Evolutionary conservation across 495 filamentous ascomycete species (phyloP).

Genomic region (Trichocladium uniseriatum): DNA sequence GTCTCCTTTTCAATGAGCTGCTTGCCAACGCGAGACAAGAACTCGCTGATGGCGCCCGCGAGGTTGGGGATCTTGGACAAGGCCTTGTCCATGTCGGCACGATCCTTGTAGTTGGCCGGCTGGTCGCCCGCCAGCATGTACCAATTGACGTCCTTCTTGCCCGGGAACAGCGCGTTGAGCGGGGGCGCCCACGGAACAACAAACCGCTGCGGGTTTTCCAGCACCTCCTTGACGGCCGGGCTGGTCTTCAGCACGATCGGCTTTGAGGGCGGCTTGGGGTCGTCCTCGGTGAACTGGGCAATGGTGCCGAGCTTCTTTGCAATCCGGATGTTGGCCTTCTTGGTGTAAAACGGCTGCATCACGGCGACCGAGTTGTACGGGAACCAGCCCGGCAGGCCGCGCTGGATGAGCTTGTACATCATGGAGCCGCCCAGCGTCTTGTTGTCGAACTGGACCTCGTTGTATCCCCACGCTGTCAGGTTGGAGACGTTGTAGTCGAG

Average conservation of each 20-base stretch:
- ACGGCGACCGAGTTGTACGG: slow-evolving; percentile 63
- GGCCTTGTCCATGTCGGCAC: too few relatives aligned
- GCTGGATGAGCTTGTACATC: slow-evolving; percentile 62
- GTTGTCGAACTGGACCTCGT: slow-evolving; percentile 57
- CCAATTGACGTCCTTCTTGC: too few relatives aligned
- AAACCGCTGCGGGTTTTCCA: too few relatives aligned
- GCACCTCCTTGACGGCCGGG: too few relatives aligned
- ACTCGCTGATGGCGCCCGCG: too few relatives aligned
- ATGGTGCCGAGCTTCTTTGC: slow-evolving; percentile 55
- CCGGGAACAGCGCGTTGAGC: too few relatives aligned
- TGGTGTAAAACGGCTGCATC: slow-evolving; percentile 53
- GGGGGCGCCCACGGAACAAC: too few relatives aligned
- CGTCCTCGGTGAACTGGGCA: slow-evolving; percentile 49
- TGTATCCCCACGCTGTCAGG: slow-evolving; percentile 72
- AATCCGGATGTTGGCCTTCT: slow-evolving; percentile 51
- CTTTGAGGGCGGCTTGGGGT: slow-evolving; percentile 17
- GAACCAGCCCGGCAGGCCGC: slow-evolving; percentile 63
- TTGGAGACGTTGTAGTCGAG: slow-evolving; percentile 54
- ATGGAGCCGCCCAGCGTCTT: slow-evolving; percentile 61
- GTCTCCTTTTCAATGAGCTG: slow-evolving; percentile 53
- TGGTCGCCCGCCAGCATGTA: too few relatives aligned
- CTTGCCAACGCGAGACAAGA: slow-evolving; percentile 28
- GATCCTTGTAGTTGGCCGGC: too few relatives aligned
- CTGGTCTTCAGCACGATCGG: too few relatives aligned
- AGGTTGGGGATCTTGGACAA: too few relatives aligned